These are phyloP conservation scores for Oryza meridionalis DNA, from an alignment of 176 grass and related monocot genomes.

Conservation along the genomic window DNA sequence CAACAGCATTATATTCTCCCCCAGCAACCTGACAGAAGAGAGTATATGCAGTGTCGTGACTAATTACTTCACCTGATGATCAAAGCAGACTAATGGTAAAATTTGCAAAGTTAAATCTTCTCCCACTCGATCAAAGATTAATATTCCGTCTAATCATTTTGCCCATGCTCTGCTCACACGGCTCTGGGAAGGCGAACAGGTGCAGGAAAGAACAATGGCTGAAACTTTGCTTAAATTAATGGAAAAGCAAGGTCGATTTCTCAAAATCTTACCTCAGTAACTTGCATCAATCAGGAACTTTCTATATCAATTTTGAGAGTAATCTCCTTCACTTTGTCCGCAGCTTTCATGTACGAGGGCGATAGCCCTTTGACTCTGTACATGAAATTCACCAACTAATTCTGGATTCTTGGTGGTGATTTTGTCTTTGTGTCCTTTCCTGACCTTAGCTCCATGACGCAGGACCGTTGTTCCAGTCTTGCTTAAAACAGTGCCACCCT, in stretches of 20 bases:
- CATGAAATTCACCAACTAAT: neutral
- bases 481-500: neutral
- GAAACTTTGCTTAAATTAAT: neutral
- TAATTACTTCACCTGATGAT: too few species aligned
- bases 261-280: neutral
- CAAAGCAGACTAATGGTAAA: neutral
- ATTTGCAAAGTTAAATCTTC: neutral
- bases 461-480: neutral
- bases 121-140: too few species aligned
- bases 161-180: too few species aligned
- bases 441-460: neutral
- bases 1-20: too few species aligned
- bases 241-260: neutral
- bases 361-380: neutral
- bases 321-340: neutral
- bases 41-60: too few species aligned
- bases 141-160: too few species aligned
- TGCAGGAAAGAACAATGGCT: neutral
- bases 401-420: neutral
- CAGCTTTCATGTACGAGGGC: neutral
- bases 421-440: neutral
- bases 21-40: too few species aligned
- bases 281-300: neutral
- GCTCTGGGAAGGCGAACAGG: too few species aligned
- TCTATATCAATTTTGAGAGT: neutral